Percentiles rank a stretch among this genome's conserved stretches.
These are phyloP conservation scores for Saccharomycopsis sp. DNA, from an alignment of 805 yeast genomes.

Conservation along the genomic window DNA sequence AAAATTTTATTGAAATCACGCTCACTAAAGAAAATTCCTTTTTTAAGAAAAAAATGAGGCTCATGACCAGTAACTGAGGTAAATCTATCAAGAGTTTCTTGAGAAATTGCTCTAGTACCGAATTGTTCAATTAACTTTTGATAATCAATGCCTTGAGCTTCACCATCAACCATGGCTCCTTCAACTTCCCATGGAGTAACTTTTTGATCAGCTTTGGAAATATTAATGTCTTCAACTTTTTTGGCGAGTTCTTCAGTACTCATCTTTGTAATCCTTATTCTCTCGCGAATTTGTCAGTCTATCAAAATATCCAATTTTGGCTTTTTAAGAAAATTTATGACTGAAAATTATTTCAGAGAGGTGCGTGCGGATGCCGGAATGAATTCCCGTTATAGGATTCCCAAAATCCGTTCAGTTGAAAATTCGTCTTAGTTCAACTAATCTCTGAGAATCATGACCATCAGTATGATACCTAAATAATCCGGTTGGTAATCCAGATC, in stretches of 20 bases:
- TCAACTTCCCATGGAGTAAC: constrained; percentile 99
- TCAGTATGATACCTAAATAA: too few relatives aligned
- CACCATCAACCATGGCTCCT: constrained; percentile 95
- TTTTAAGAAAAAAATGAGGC: constrained; percentile 83
- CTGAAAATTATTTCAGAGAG: too few relatives aligned
- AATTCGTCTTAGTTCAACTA: too few relatives aligned
- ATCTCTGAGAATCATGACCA: too few relatives aligned
- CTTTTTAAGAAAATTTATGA: too few relatives aligned
- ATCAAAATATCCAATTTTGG: too few relatives aligned
- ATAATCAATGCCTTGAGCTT: constrained; percentile 84
- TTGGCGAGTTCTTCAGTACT: constrained; percentile 1
- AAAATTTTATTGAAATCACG: constrained; percentile 72
- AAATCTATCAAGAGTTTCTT: constrained; percentile 68
- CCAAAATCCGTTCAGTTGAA: too few relatives aligned
- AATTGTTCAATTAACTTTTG: constrained; percentile 78
- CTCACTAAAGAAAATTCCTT: constrained; percentile 90
- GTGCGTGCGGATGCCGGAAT: too few relatives aligned
- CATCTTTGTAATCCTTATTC: too few relatives aligned
- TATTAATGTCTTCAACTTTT: constrained; percentile 4
- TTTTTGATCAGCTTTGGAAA: constrained; percentile 34
- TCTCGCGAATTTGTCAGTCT: too few relatives aligned
- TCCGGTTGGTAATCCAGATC: too few relatives aligned
- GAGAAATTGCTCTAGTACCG: constrained; percentile 67
- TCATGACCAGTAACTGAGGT: constrained; percentile 73
- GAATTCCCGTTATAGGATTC: too few relatives aligned